A percentile compares a stretch with the other conserved stretches of the same genome.
Evolutionary conservation across 108 stramenopile species (phyloP).

Genomic region (Licmophora abbreviata): DNA sequence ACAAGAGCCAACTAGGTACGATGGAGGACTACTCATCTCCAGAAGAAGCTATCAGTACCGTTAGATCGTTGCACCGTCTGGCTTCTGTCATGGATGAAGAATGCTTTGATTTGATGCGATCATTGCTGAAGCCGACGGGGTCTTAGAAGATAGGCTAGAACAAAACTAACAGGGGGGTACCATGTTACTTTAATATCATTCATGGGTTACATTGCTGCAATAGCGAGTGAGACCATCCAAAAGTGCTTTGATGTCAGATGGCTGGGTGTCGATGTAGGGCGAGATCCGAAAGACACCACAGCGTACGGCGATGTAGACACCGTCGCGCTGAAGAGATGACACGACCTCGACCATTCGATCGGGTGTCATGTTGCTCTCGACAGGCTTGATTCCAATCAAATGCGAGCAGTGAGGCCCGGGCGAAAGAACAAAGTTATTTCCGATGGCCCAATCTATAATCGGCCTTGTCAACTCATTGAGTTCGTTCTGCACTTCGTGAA

Average conservation of each 20-base stretch:
- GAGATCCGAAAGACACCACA: constrained; percentile 46
- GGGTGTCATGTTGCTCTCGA: constrained; percentile 5
- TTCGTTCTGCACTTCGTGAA: constrained; percentile 11
- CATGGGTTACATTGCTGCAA: too few relatives aligned
- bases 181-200: too few relatives aligned
- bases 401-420: constrained; percentile 17
- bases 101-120: too few relatives aligned
- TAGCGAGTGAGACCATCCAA: constrained; percentile 23
- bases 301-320: constrained; percentile 29
- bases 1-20: too few relatives aligned
- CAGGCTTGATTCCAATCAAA: constrained; percentile 30
- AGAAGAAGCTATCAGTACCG: too few relatives aligned
- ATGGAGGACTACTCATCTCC: too few relatives aligned
- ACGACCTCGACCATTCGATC: constrained; percentile 23
- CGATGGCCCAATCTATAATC: constrained; percentile 20
- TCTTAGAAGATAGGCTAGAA: too few relatives aligned
- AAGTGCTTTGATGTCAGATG: constrained; percentile 24
- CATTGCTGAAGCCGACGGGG: too few relatives aligned
- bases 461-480: constrained; percentile 23
- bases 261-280: constrained; percentile 33
- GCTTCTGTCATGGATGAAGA: too few relatives aligned
- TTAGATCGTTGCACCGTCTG: too few relatives aligned
- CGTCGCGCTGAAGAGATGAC: constrained; percentile 7
- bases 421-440: constrained; percentile 9
- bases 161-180: too few relatives aligned